Percentiles rank a stretch among this genome's conserved stretches.
These are phyloP conservation scores for Phylloboletellus chloephorus DNA, from an alignment of 1,284 basidiomycete species.

Conservation along the genomic window DNA sequence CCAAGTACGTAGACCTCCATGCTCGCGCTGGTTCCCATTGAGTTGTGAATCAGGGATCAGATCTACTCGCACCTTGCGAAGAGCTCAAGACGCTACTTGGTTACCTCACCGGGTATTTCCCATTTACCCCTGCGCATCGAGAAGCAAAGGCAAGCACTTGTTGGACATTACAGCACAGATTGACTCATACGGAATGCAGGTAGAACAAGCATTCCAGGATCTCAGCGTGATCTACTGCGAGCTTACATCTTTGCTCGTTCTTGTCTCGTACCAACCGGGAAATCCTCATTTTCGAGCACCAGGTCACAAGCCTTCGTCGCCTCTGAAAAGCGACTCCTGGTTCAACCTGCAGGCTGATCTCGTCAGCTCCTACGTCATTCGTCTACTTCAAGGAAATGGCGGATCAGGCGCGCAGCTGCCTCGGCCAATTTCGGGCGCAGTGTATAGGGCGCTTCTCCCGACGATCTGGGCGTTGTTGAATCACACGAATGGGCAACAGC, in stretches of 20 bases:
- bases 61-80: conserved; percentile 29
- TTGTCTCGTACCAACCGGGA: conserved; percentile 34
- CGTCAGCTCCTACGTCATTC: conserved; percentile 67
- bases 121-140: conserved; percentile 50
- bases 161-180: not conserved
- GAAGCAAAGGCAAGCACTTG: conserved; percentile 50
- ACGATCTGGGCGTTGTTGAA: conserved; percentile 81
- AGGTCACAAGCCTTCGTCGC: conserved; percentile 5
- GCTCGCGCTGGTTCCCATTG: conserved; percentile 2
- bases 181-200: conserved; percentile 31
- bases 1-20: conserved; percentile 21
- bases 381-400: conserved; percentile 56
- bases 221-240: conserved; percentile 76
- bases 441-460: conserved; percentile 70
- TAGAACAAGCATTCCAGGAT: conserved; percentile 60
- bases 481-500: conserved; percentile 27
- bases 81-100: conserved; percentile 58
- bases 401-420: conserved; percentile 36
- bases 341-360: conserved; percentile 42
- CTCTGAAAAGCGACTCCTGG: conserved; percentile 14
- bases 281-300: conserved; percentile 9
- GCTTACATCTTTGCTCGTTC: conserved; percentile 57
- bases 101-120: conserved; percentile 81
- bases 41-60: conserved; percentile 18
- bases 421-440: conserved; percentile 49